Evolutionary conservation across 164 flowering plant species (phyloP).

Genomic region (Euptelea pleiosperma): DNA sequence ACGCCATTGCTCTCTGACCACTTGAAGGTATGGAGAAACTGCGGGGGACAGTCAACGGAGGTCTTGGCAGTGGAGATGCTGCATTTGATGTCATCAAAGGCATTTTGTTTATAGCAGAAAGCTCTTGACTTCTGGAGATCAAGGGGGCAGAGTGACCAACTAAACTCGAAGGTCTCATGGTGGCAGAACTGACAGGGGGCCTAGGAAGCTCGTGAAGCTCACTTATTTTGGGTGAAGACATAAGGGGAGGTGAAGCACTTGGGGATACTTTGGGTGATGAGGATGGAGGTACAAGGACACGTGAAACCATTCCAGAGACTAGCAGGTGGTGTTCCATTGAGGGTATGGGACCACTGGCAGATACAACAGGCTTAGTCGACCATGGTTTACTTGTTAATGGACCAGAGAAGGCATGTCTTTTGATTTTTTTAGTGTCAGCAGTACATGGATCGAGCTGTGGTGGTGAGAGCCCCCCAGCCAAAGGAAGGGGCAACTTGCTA

Average conservation of each 20-base stretch:
- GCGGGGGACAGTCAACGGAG: constrained; percentile 59
- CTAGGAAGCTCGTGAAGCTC: constrained; percentile 97
- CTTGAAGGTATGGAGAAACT: constrained; percentile 90
- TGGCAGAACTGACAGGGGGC: constrained; percentile 47
- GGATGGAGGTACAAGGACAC: constrained; percentile 33
- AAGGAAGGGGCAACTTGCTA: constrained; percentile 50
- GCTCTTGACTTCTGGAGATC: constrained; percentile 37
- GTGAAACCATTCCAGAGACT: constrained; percentile 47
- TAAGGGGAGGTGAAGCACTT: constrained; percentile 48
- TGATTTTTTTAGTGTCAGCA: constrained; percentile 47
- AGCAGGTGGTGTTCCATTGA: constrained; percentile 31
- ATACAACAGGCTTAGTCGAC: constrained; percentile 33
- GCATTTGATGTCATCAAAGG: constrained; percentile 31
- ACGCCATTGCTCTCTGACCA: constrained; percentile 50
- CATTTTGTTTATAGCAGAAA: constrained; percentile 28
- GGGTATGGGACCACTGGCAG: constrained; percentile 45
- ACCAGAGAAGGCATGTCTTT: constrained; percentile 71
- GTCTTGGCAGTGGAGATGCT: constrained; percentile 69
- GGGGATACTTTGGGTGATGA: constrained; percentile 62
- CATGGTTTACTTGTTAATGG: constrained; percentile 54
- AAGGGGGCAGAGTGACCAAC: constrained; percentile 72
- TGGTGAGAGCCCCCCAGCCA: constrained; percentile 36
- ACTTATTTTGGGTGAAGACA: constrained; percentile 76
- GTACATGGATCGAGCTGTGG: constrained; percentile 25
- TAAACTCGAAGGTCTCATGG: constrained; percentile 30